A percentile compares a stretch with the other conserved stretches of the same genome.
Evolutionary conservation across 2,329 filamentous ascomycete species (phyloP).

Genomic region (Calonectria hongkongensis): DNA sequence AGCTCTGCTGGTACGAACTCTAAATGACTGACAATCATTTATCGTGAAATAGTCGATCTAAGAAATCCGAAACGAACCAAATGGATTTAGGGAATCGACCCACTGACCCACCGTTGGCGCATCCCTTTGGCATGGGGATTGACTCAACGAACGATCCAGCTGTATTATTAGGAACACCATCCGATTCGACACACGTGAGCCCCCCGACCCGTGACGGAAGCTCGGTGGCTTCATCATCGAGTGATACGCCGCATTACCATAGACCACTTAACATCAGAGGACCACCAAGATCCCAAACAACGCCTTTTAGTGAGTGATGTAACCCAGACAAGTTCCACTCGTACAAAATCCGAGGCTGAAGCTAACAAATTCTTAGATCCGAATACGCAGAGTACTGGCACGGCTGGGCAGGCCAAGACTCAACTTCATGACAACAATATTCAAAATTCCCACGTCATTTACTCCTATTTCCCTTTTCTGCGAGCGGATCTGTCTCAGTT

Average conservation of each 20-base stretch:
- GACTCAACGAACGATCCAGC: too few relatives aligned
- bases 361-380: background rate
- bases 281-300: too few relatives aligned
- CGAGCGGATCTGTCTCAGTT: slow-evolving; percentile 33
- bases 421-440: background rate
- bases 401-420: background rate
- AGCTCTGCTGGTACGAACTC: background rate
- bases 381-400: background rate
- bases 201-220: too few relatives aligned
- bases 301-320: too few relatives aligned
- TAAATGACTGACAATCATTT: background rate
- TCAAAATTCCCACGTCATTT: slow-evolving; percentile 35
- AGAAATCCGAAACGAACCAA: background rate
- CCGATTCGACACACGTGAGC: too few relatives aligned
- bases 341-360: too few relatives aligned
- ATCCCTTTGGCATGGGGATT: background rate
- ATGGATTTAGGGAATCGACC: background rate
- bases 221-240: too few relatives aligned
- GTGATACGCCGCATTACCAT: too few relatives aligned
- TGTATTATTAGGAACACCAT: too few relatives aligned
- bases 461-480: slow-evolving; percentile 38
- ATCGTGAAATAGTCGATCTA: background rate
- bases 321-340: too few relatives aligned
- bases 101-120: background rate
- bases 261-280: too few relatives aligned